Base-by-base conservation (phyloP, 2,329 filamentous ascomycete genomes). In the Diplocarpon rosae region DNA sequence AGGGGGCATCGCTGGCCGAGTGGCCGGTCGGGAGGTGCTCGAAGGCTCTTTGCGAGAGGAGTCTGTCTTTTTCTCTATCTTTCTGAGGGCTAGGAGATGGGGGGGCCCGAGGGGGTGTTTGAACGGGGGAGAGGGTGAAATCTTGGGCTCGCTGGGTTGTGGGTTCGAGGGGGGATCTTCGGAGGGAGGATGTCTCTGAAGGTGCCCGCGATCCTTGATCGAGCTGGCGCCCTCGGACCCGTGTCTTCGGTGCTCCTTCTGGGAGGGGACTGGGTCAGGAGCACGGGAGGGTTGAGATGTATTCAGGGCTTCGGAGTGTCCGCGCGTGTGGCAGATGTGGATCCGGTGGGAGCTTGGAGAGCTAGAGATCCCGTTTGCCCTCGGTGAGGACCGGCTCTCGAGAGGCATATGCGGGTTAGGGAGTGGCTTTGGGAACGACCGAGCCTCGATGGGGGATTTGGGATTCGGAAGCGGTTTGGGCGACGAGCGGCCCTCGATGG, bases 171-270 rank as follows among this genome's bases (percentile, higher is more conserved):
- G 50, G 15, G 47, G 65, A 13, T 60, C 59, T 17, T 75, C 72
- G 11, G 39, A 29, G 28, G 46, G 30, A 9, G 57, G 57, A 42
- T 73, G 66, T 61, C 75, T 79, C 46, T 71, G 69, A 0, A 76
- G 73, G n/a, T 77, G 69, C 5, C 76, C 77, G 35, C 77, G 67
- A 47, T 81, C 75, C 69, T 77, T 75, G 37, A 78, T 73, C 47
- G 68, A 72, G 1, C 72, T 68, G 49, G 66, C 69, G 0, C 72
- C 69, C 44, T 80, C 77, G 1, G 77, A 80, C 39, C 69, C 69
- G 15, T 70, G 69, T 39, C 76, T 66, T 42, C 68, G 67, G 53
- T 80, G 75, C 3, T 65, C 58, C 2, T 55, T 42, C 2, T 15
- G 34, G 42, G 37, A 28, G 27, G 45, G 34, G 2, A 47, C 24